Evolutionary conservation across 768 basidiomycete genomes (phyloP), one percentile per base, ranked within the genome.

Genomic region (Boletus eberwhitei): DNA sequence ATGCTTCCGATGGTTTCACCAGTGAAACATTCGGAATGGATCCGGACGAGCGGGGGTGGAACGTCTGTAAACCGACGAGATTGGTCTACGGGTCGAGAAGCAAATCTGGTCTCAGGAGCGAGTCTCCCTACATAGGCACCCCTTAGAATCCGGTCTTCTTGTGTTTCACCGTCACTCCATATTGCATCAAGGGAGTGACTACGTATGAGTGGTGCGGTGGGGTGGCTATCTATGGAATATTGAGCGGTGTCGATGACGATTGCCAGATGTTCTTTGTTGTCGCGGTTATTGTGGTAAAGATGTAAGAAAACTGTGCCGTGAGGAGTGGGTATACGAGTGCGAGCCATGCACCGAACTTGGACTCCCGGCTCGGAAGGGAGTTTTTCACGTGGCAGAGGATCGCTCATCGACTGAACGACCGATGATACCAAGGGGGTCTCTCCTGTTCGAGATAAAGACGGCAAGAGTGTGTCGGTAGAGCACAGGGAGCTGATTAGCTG

Each of bases 1-100:
- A 97, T 94, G 77, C 93, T 86, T 26, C 97, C 97, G 54, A 98
- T 84, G 8, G 95, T 98, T 72, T 98, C 97, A 29, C 97, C 97
- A 0, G 97, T 99, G 74, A 93, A 98, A 71, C 97, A 99, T 71
- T 99, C 97, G 29, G 93, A 97, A 72, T 99, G 97, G 48, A 99
- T 93, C 37, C 97, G 86, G 41, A 99, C 85, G 48, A 98, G 82
- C 0, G 97, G 93, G 0, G 86, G 73, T 2, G 88, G 88, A 35
- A 86, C 67, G 53, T 76, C 62, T 22, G 51, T 12, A 11, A 50
- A 44, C 32, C 36, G 31, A 37, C 50, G 48, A 26, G 59, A 57
- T 51, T 59, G 57, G 32, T 52, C 50, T 55, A 68, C 45, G n/a
- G 72, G 64, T 48, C 67, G 67, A 12, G 81, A 83, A 4, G 79